These are phyloP conservation scores for Coemansia sp. DNA, from an alignment of 192 early-diverging fungal genomes.

Conservation along the genomic window DNA sequence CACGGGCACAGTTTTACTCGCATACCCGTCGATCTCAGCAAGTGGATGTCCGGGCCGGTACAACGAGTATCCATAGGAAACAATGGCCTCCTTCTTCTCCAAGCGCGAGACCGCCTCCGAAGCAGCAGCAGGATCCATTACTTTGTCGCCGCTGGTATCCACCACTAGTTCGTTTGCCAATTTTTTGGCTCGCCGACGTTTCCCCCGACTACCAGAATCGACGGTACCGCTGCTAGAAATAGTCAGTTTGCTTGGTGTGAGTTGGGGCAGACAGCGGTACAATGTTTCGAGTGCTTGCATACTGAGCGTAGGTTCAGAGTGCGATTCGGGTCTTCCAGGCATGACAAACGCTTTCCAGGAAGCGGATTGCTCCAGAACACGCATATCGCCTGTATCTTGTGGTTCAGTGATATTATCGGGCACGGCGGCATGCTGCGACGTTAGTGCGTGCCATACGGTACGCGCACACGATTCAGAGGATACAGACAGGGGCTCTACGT, in stretches of 20 bases:
- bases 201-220: neutral
- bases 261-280: slow-evolving; percentile 16
- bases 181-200: neutral
- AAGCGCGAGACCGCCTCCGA: neutral
- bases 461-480: slow-evolving; percentile 30
- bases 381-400: neutral
- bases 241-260: slow-evolving; percentile 9
- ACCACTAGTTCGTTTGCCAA: neutral
- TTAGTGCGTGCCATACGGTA: slow-evolving; percentile 16
- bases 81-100: neutral
- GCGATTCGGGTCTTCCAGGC: slow-evolving; percentile 23
- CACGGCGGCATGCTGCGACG: neutral
- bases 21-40: neutral
- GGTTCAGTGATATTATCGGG: neutral
- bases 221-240: neutral
- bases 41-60: slow-evolving; percentile 1
- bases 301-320: slow-evolving; percentile 23
- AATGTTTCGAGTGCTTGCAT: slow-evolving; percentile 13
- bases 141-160: no score
- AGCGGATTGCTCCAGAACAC: slow-evolving; percentile 14
- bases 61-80: slow-evolving; percentile 18
- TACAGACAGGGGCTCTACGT: neutral
- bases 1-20: slow-evolving; percentile 26
- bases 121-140: neutral
- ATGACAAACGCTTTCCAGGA: slow-evolving; percentile 23